A percentile compares a stretch with the other conserved stretches of the same genome.
These are phyloP conservation scores for Chalciporus sp. DNA, from an alignment of 1,284 basidiomycete species.

Conservation along the genomic window DNA sequence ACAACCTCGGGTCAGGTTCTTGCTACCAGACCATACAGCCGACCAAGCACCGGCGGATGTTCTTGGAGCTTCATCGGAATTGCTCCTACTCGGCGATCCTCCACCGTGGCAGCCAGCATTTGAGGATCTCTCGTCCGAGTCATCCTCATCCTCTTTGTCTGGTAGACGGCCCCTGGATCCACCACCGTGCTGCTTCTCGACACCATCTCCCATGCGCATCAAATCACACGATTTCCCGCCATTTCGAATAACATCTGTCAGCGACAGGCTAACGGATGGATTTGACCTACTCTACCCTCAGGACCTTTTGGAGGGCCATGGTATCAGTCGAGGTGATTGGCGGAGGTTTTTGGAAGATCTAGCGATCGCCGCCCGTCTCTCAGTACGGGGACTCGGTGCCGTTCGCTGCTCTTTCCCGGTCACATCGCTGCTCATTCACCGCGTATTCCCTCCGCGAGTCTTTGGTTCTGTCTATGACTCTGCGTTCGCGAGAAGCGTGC, in stretches of 20 bases:
- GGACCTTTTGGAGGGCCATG: conserved; percentile 28
- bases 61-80: conserved; percentile 3
- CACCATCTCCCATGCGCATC: conserved; percentile 29
- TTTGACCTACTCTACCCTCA: conserved; percentile 32
- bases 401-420: conserved; percentile 25
- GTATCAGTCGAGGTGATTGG: conserved; percentile 32
- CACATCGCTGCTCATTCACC: conserved; percentile 13
- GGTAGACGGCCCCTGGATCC: conserved; percentile 32
- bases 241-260: conserved; percentile 29
- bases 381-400: conserved; percentile 23
- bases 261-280: conserved; percentile 25
- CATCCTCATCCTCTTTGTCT: neutral
- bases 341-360: conserved; percentile 32
- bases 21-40: neutral
- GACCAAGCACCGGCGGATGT: neutral
- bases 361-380: conserved; percentile 28
- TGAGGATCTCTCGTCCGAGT: conserved; percentile 19
- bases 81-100: conserved; percentile 11
- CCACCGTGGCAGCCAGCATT: conserved; percentile 33
- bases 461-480: conserved; percentile 27
- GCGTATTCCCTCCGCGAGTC: conserved; percentile 16
- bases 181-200: conserved; percentile 36
- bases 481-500: conserved; percentile 21
- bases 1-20: neutral
- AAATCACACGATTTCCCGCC: conserved; percentile 30